Evolutionary conservation across 164 flowering plant genomes (phyloP), one percentile per base, ranked within the genome.

Genomic region (Stephania yunnanensis): DNA sequence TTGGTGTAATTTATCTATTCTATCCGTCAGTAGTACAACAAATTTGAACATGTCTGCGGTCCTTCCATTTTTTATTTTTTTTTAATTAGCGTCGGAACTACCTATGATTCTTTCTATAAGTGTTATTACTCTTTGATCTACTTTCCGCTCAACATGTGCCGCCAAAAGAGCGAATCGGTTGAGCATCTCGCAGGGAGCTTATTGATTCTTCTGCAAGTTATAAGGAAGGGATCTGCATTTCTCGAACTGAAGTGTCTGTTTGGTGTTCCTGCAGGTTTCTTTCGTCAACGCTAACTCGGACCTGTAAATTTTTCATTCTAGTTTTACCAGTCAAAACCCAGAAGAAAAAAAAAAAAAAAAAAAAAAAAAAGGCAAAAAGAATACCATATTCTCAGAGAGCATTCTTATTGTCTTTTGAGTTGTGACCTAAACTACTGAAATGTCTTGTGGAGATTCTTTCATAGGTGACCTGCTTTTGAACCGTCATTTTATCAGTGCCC

Each of bases 201-300:
- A 63, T 44, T 45, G 46, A 58, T 31, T 72, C 29, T 25, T 50
- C 68, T 10, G 29, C 67, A 71, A 58, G 74, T 74, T 45, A 69
- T 36, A 55, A 71, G 73, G 75, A 46, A 46, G 69, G 74, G 19
- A 74, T 79, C 69, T 84, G 81, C 85, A 75, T 65, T 30, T 82
- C 82, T 81, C 74, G 69, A 83, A 83, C 95, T 89, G 89, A 89
- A 86, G 78, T 82, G 74, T 88, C 85, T 88, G 78, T 86, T 89
- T 88, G 84, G 78, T 90, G 85, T 89, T 85, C 87, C 80, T 90
- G 98, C 98, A 93, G 98, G 95, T 93, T 83, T 86, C 84, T 88
- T 87, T 74, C 82, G 78, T 81, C 83, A 84, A 87, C 66, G 86
- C 85, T 89, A 88, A 87, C 82, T 81, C 75, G 82, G 84, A 79